phyloP scores from a whole-genome alignment of 106 monocot species.

The Dendrobium catenatum region DNA sequence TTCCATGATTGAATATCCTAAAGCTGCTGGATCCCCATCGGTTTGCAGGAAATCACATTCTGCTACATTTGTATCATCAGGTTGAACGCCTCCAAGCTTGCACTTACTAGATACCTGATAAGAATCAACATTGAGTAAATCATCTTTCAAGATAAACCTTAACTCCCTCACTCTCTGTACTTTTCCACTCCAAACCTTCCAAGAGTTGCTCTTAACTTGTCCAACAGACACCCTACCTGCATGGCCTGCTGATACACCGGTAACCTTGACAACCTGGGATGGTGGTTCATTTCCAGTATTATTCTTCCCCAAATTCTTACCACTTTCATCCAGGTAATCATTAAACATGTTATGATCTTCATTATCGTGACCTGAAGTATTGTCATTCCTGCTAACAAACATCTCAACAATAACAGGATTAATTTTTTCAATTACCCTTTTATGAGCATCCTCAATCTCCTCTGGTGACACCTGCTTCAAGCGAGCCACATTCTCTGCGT shows the following conservation, averaged over 20 bases:
- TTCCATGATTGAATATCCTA: too few species aligned
- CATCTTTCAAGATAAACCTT: conserved; percentile 79
- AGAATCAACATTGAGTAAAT: conserved; percentile 35
- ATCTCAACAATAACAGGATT: conserved; percentile 54
- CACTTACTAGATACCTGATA: conserved; percentile 12
- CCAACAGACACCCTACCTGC: conserved; percentile 17
- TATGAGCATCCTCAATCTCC: conserved; percentile 78
- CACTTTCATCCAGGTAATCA: not conserved
- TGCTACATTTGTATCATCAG: too few species aligned
- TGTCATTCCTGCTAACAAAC: conserved; percentile 32
- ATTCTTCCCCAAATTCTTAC: not conserved
- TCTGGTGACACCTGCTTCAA: conserved; percentile 59
- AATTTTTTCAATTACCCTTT: conserved; percentile 74
- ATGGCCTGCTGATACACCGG: not conserved
- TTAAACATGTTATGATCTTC: not conserved
- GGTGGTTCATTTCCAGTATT: not conserved
- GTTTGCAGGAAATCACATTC: too few species aligned
- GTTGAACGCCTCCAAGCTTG: too few species aligned
- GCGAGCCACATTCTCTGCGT: conserved; percentile 59
- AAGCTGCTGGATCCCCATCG: too few species aligned
- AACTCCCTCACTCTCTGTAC: conserved; percentile 70
- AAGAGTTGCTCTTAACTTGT: conserved; percentile 25
- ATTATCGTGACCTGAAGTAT: conserved; percentile 10
- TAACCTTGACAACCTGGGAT: conserved; percentile 22
- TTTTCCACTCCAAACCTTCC: conserved; percentile 83